phyloP scores from a whole-genome alignment of 2,329 filamentous ascomycete species.

The Sporothrix curviconia region DNA sequence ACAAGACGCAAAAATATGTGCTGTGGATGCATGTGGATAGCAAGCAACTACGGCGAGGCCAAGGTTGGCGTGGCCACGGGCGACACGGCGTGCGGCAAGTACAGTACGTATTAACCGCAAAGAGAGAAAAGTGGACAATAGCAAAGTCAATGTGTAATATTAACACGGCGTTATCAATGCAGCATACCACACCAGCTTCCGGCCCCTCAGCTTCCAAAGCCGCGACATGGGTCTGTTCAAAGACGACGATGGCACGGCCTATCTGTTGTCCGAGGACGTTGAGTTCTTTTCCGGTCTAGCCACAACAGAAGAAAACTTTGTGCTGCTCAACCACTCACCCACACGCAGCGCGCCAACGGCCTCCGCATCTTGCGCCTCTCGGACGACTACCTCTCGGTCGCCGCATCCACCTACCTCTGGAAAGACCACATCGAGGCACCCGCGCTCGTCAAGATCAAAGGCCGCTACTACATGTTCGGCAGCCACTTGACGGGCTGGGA shows the following conservation, averaged over 20 bases:
- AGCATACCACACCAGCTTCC: conserved; percentile 29
- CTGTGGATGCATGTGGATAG: conserved; percentile 63
- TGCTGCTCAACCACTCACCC: not conserved
- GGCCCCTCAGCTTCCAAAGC: conserved; percentile 25
- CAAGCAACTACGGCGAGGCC: conserved; percentile 30
- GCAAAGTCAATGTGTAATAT: too few species aligned
- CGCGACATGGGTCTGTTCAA: conserved; percentile 54
- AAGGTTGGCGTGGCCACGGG: conserved; percentile 28
- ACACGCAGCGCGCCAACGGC: conserved; percentile 20
- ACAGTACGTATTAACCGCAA: conserved; percentile 26
- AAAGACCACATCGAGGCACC: conserved; percentile 44
- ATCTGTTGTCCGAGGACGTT: conserved; percentile 57
- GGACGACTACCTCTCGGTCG: conserved; percentile 20
- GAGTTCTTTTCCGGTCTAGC: too few species aligned
- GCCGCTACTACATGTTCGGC: conserved; percentile 50
- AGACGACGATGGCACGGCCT: conserved; percentile 55
- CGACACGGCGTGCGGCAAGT: conserved; percentile 54
- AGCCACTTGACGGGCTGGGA: conserved; percentile 39
- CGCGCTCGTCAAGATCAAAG: conserved; percentile 44
- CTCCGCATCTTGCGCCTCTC: conserved; percentile 22
- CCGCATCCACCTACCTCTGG: conserved; percentile 19
- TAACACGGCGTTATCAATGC: not conserved
- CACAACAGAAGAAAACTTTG: not conserved
- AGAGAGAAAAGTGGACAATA: not conserved
- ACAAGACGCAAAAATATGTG: conserved; percentile 38